Evolutionary conservation across 768 basidiomycete species (phyloP).

Genomic region (Mycena vitilis): DNA sequence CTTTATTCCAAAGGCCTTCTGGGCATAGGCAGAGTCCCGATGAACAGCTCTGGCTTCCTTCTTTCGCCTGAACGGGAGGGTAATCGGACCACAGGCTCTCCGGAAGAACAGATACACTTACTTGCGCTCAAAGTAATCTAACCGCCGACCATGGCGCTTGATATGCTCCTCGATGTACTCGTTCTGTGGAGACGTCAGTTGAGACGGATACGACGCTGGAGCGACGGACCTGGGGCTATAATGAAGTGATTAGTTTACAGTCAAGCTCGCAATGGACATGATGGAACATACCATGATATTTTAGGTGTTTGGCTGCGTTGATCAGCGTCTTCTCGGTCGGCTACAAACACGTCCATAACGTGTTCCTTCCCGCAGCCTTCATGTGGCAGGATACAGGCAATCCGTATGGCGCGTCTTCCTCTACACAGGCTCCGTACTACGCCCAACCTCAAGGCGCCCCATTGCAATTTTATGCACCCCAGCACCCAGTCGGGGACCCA

Average conservation of each 20-base stretch:
- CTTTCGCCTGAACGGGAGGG: constrained; percentile 70
- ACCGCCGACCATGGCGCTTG: constrained; percentile 93
- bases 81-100: background rate
- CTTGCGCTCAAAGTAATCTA: constrained; percentile 97
- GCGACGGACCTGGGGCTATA: constrained; percentile 32
- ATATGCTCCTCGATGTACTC: constrained; percentile 99
- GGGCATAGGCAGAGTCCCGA: constrained; percentile 83
- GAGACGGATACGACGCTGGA: background rate
- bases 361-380: constrained; percentile 17
- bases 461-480: constrained; percentile 78
- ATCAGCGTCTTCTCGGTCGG: background rate
- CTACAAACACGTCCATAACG: constrained; percentile 15
- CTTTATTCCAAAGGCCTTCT: constrained; percentile 96
- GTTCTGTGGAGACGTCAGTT: constrained; percentile 67
- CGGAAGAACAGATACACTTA: constrained; percentile 43
- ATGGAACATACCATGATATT: constrained; percentile 55
- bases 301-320: constrained; percentile 6
- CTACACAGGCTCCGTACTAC: constrained; percentile 72
- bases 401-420: constrained; percentile 68
- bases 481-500: constrained; percentile 62
- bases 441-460: constrained; percentile 66
- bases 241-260: constrained; percentile 3
- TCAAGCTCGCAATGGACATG: constrained; percentile 1
- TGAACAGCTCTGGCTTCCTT: constrained; percentile 83
- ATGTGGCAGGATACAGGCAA: constrained; percentile 85